Base-by-base conservation (phyloP, 495 filamentous ascomycete species). In the Chaetomium tenue region DNA sequence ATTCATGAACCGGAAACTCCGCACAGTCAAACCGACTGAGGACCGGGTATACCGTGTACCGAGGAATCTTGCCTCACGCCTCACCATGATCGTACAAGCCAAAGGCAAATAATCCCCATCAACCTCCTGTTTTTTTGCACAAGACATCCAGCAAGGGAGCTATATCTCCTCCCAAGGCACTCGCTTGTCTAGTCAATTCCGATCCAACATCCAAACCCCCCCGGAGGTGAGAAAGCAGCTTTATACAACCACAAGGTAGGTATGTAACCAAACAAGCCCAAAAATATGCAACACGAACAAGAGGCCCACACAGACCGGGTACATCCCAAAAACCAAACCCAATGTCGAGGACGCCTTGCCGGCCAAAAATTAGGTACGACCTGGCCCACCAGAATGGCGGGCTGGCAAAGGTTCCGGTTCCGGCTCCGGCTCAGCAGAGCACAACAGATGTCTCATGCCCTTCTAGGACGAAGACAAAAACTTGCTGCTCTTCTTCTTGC, bases 401-500 rank as follows among this genome's bases (percentile, higher is more conserved):
- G n/a, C 8, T 5, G n/a, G 46, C 46, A 28, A 52, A 15, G 16
- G 13, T 23, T 18, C 25, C 5, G 16, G 13, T 23, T 18, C 25
- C 26, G 26, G 22, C 26, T 12, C 46, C 2, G 15, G 16, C 57
- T 30, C 52, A 5, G 51, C 37, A 30, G n/a, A 50, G 39, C 46
- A 59, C 44, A 50, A 22, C 20, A 64, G 30, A 25, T 57, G 48
- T 26, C 52, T 57, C 51, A 26, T 12, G 61, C 46, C 61, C 25
- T 5, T 15, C 63, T 65, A 69, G 13, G 63, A 63, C 67, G 33
- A 20, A 37, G 72, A 74, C 70, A 74, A 71, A 63, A 82, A 72
- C 62, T 74, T 71, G 44, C 73, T 74, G 69, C 81, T 84, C 78
- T 87, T 88, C 76, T 87, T 88, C 65, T 80, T 76, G 20, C 85